Evolutionary conservation across 1,139 yeast genomes (phyloP), one percentile per base, ranked within the genome.

Genomic region (Suhomyces atakaporum): DNA sequence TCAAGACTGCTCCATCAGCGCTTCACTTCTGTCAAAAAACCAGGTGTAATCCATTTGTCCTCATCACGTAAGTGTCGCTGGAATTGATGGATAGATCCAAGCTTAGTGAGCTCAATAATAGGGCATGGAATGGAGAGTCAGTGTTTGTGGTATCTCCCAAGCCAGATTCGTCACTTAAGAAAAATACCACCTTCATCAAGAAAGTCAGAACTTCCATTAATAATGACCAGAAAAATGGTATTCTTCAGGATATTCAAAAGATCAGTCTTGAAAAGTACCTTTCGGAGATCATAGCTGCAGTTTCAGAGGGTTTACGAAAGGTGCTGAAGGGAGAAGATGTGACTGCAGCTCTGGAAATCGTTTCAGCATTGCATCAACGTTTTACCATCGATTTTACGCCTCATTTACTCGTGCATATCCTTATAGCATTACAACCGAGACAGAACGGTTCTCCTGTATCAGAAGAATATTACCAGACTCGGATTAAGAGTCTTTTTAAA

Each of bases 121-220:
- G 56, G 34, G 80, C 82, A 3, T 81, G 88, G 87, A 58, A 60
- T 19, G 84, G 79, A 2, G 73, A 64, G 22, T 49, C 42, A 7
- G 58, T 54, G n/a, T 44, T 47, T 13, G 29, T 35, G 9, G 39
- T 62, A 1, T 54, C 68, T 1, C 44, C 55, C 11, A 70, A 74
- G 31, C 64, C 83, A 11, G 97, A 90, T 54, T 69, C 95, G 0
- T 82, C 92, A 35, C 65, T 90, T 43, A 90, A 89, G 67, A 86
- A 84, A 56, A 88, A 90, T 55, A 82, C 89, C 4, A 84, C 89
- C 0, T 86, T 88, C 49, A 81, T 88, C 39, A 84, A 83, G 53
- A 84, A 84, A 50, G 60, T 88, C 35, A 73, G 81, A 44, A 68
- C 75, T 3, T 70, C 82, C 3, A 63, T 88, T 28, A 73, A 64